phyloP scores from a whole-genome alignment of 2,329 filamentous ascomycete genomes.

The Rhinocladiella mackenziei region DNA sequence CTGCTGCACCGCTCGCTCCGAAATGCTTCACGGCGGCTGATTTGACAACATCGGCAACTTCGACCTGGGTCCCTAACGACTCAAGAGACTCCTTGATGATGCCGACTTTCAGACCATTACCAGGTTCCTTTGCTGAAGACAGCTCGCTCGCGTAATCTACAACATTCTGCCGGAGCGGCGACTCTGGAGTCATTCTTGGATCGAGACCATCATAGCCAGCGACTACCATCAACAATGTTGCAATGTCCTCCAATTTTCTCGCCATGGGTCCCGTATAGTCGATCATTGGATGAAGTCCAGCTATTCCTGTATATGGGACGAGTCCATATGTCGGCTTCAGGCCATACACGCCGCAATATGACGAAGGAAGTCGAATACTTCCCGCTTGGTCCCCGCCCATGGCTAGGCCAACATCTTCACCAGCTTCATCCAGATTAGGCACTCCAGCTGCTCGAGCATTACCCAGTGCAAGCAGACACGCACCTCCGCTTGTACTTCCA shows the following conservation, averaged over 20 bases:
- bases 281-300: slow-evolving; percentile 39
- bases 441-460: slow-evolving; percentile 19
- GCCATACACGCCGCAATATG: slow-evolving; percentile 43
- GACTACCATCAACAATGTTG: slow-evolving; percentile 43
- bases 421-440: slow-evolving; percentile 25
- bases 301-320: slow-evolving; percentile 50
- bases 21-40: slow-evolving; percentile 39
- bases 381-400: slow-evolving; percentile 42
- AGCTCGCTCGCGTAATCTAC: slow-evolving; percentile 35
- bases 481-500: slow-evolving; percentile 39
- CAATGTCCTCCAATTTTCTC: slow-evolving; percentile 41
- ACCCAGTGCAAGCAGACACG: slow-evolving; percentile 33
- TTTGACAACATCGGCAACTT: slow-evolving; percentile 39
- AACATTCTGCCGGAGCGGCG: slow-evolving; percentile 36
- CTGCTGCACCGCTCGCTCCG: slow-evolving; percentile 41
- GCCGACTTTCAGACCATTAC: slow-evolving; percentile 44
- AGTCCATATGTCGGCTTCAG: slow-evolving; percentile 50
- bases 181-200: slow-evolving; percentile 39
- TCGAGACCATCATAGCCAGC: slow-evolving; percentile 52
- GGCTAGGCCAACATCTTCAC: slow-evolving; percentile 35
- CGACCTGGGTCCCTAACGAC: slow-evolving; percentile 37
- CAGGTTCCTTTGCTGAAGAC: slow-evolving; percentile 29
- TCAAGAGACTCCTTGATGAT: slow-evolving; percentile 46
- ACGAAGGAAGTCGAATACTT: slow-evolving; percentile 39
- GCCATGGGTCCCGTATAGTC: slow-evolving; percentile 49